Percentiles rank a stretch among this genome's conserved stretches.
These are phyloP conservation scores for Rhizopus microsporus DNA, from an alignment of 371 early-diverging fungal genomes.

Conservation along the genomic window DNA sequence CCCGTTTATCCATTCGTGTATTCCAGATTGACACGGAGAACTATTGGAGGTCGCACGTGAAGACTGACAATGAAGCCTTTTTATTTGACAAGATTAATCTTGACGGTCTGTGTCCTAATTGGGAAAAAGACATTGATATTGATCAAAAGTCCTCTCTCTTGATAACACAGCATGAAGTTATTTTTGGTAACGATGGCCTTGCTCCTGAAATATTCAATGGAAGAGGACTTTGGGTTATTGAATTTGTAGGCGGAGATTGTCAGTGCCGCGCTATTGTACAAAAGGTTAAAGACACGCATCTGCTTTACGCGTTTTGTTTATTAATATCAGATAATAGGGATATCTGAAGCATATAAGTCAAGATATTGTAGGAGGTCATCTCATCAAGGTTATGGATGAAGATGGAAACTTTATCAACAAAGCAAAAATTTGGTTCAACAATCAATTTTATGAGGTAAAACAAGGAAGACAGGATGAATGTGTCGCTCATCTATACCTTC, in stretches of 20 bases:
- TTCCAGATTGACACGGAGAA: conserved; percentile 42
- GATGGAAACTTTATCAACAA: conserved; percentile 24
- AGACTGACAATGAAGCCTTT: background rate
- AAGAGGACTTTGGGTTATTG: conserved; percentile 51
- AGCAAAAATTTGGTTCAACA: conserved; percentile 44
- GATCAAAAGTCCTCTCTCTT: conserved; percentile 20
- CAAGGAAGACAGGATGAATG: background rate
- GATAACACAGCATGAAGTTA: conserved; percentile 14
- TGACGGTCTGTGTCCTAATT: conserved; percentile 46
- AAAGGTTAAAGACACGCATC: conserved; percentile 30
- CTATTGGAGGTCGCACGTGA: conserved; percentile 34
- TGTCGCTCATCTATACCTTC: background rate
- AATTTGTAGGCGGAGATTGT: conserved; percentile 44
- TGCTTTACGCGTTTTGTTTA: background rate
- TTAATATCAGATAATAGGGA: conserved; percentile 34
- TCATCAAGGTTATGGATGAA: conserved; percentile 52
- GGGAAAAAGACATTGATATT: conserved; percentile 34
- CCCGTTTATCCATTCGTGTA: conserved; percentile 37
- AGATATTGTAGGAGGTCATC: conserved; percentile 52
- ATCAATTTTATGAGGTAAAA: conserved; percentile 47
- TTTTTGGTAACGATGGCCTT: conserved; percentile 27
- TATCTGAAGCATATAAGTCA: conserved; percentile 48
- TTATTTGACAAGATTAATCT: conserved; percentile 24
- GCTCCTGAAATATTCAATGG: conserved; percentile 34
- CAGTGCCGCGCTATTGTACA: conserved; percentile 45